Evolutionary conservation across 495 filamentous ascomycete species (phyloP), one percentile per base, ranked within the genome.

Genomic region (Hypoxylon lienhwacheense): DNA sequence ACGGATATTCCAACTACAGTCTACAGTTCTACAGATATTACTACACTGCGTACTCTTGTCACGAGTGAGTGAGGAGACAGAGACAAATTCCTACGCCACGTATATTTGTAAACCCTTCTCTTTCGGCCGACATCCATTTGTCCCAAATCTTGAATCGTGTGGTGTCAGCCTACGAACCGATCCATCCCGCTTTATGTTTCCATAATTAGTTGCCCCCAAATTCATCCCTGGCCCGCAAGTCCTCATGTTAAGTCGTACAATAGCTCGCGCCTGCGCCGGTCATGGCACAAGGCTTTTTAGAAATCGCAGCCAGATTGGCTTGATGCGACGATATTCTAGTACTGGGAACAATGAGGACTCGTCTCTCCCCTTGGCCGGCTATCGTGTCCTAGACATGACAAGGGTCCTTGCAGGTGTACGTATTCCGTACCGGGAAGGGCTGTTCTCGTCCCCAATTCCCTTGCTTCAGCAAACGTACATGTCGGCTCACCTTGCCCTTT

Each of bases 321-420:
- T 44, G 4, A 22, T 48, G 10, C 66, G 63, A 34, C 46, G 54
- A 20, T 66, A 61, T 54, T 65, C 65, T 34, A n/a, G n/a, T n/a
- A 43, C 53, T 7, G 50, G 51, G 31, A 56, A 32, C 14, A 21
- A 63, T 6, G 56, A 58, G 10, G 52, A 53, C 34, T 55, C 59
- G 5, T 61, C 73, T 20, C 70, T 78, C 1, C 91, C 93, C 11
- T 75, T 97, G 59, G 81, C 87, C 16, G 93, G 93, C 5, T 85
- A 93, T 59, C 81, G 87, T 25, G 90, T 98, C 10, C 77, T 98
- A 25, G 93, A 98, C 68, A 91, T 98, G 90, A 97, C 93, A 0
- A 81, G 93, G 75, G 95, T 98, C 10, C 77, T 98, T 41, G 93
- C 93, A 39, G 93, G 93, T 31, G 95, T 97, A 76, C 69, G 89